Evolutionary conservation across 345 rosid genomes (phyloP), one percentile per base, ranked within the genome.

Genomic region (Rhodomyrtus tomentosa): DNA sequence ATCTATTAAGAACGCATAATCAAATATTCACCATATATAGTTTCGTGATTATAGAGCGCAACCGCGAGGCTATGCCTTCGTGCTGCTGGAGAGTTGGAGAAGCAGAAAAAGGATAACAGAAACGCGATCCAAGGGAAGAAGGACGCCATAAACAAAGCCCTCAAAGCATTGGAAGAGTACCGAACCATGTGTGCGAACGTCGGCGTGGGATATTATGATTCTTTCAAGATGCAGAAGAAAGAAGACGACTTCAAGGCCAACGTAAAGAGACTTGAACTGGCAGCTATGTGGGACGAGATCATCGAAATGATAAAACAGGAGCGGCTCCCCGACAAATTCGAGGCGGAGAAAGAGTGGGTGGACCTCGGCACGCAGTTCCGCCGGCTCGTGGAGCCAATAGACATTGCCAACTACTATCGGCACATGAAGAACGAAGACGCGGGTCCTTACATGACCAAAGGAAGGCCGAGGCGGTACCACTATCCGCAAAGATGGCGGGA

Each of bases 341-440:
- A 93, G 85, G 86, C 86, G 3, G 18, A 38, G 10, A 20, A n/a
- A 68, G 85, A 49, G 4, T 94, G 95, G 96, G 81, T 91, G 14
- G 10, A 51, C 0, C 90, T 91, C 9, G 92, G 95, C 21, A 94
- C 95, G 18, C 58, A 48, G 38, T 94, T 88, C 86, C 92, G 96
- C 15, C 90, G 84, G 85, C 85, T 91, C 22, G 89, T 90, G 18
- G 99, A 96, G 84, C 98, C 99, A 29, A 85, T 95, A 52, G 99
- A 96, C 79, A 90, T 96, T 3, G 90, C 98, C 45, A 95, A 95
- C 87, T 96, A 95, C 91, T 90, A 96, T 76, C 62, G 98, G 21
- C 98, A 92, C 86, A 38, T 86, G 24, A 95, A 92, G 90, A 92
- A 93, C 48, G 98, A 92, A 89, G 95, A 92, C 88, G 93, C 99